A percentile compares a stretch with the other conserved stretches of the same genome.
Evolutionary conservation across 2,329 filamentous ascomycete species (phyloP).

Genomic region (Nothopassalora personata): DNA sequence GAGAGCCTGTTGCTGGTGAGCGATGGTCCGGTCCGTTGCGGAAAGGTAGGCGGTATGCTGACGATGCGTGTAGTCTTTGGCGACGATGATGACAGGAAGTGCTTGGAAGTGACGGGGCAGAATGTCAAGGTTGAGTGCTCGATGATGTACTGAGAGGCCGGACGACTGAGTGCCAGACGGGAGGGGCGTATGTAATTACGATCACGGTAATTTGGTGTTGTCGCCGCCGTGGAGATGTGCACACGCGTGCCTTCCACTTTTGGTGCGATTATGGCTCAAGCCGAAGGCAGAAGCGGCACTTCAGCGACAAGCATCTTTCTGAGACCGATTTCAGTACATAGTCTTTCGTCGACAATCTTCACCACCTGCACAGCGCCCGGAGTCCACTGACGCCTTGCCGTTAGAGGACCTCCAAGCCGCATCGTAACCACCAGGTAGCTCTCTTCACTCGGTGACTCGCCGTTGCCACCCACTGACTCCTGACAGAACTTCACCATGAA

Average conservation of each 20-base stretch:
- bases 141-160: no score
- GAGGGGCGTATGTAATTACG: no score
- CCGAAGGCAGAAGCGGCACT: background rate
- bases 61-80: background rate
- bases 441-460: background rate
- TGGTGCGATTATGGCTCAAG: background rate
- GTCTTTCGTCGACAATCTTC: background rate
- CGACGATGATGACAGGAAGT: background rate
- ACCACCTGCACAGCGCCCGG: background rate
- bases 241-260: background rate
- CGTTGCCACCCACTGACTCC: background rate
- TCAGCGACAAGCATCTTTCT: background rate
- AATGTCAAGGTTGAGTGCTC: background rate
- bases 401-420: background rate
- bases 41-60: background rate
- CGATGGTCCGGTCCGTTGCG: no score
- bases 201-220: no score
- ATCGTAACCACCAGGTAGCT: background rate
- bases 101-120: background rate
- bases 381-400: no score
- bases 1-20: background rate
- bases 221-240: no score
- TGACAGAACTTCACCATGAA: background rate
- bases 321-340: background rate
- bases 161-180: no score